A percentile compares a stretch with the other conserved stretches of the same genome.
These are phyloP conservation scores for Suhomyces pyralidae DNA, from an alignment of 805 yeast species.

Conservation along the genomic window DNA sequence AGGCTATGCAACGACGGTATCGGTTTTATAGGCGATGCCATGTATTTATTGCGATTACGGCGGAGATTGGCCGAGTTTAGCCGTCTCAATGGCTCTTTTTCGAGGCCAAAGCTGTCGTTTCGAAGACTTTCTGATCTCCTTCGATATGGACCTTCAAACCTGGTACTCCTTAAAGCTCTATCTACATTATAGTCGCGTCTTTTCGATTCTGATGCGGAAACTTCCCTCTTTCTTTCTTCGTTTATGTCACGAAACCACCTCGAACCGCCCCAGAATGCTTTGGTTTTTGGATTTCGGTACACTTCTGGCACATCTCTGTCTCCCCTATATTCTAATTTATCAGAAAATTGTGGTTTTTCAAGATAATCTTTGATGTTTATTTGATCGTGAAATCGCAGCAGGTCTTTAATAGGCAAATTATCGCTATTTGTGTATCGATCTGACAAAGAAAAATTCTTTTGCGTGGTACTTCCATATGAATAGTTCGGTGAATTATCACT, in stretches of 20 bases:
- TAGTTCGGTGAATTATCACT: not conserved
- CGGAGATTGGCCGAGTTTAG: not conserved
- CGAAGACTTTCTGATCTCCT: not conserved
- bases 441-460: not conserved
- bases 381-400: not conserved
- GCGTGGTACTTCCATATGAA: not conserved
- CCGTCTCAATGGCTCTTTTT: not conserved
- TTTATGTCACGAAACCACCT: not conserved
- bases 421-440: not conserved
- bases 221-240: not conserved
- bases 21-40: not conserved
- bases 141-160: not conserved
- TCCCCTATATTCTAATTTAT: not conserved
- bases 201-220: not conserved
- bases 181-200: not conserved
- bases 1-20: not conserved
- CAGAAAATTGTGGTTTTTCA: not conserved
- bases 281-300: not conserved
- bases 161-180: not conserved
- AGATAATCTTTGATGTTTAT: not conserved
- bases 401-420: not conserved
- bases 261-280: not conserved
- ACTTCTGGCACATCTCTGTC: not conserved
- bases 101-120: not conserved
- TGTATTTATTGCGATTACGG: not conserved